These are phyloP conservation scores for Oryza longistaminata DNA, from an alignment of 176 grass and related monocot genomes.

Conservation along the genomic window DNA sequence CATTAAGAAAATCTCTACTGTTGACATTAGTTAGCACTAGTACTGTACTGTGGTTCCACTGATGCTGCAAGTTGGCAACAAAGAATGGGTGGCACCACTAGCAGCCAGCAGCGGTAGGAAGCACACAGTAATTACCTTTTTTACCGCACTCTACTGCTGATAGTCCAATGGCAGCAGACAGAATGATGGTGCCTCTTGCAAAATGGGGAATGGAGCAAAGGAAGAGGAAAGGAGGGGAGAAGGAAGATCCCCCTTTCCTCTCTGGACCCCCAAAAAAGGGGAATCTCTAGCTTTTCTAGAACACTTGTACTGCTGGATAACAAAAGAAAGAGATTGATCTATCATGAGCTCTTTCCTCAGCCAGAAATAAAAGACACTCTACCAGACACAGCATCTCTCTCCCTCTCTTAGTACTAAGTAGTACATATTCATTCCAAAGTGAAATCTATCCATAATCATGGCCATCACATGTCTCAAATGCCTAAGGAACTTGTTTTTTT, in stretches of 20 bases:
- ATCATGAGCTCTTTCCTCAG: slow-evolving; percentile 35
- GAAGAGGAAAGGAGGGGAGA: slow-evolving; percentile 16
- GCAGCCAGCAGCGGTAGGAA: neutral
- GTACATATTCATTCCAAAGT: slow-evolving; percentile 49
- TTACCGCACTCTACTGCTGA: neutral
- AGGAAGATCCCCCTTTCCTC: slow-evolving; percentile 35
- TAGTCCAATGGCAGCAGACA: slow-evolving; percentile 15
- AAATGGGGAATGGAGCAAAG: neutral
- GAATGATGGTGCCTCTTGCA: slow-evolving; percentile 38
- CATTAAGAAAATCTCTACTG: neutral
- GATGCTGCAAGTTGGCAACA: neutral
- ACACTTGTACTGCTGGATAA: slow-evolving; percentile 53
- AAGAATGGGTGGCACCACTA: neutral
- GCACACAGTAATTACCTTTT: neutral
- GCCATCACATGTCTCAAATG: slow-evolving; percentile 41
- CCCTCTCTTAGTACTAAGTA: neutral
- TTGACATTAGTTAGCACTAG: slow-evolving; percentile 16
- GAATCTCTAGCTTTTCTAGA: slow-evolving; percentile 54
- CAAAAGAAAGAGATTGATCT: slow-evolving; percentile 9
- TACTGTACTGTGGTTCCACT: neutral
- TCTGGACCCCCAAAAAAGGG: slow-evolving; percentile 35
- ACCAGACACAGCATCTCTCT: slow-evolving; percentile 29
- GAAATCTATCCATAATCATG: slow-evolving; percentile 33
- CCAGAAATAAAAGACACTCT: neutral
- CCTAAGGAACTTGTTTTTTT: slow-evolving; percentile 14